phyloP scores from a whole-genome alignment of 108 stramenopile species.

The Pseudonitzschia pungens region DNA sequence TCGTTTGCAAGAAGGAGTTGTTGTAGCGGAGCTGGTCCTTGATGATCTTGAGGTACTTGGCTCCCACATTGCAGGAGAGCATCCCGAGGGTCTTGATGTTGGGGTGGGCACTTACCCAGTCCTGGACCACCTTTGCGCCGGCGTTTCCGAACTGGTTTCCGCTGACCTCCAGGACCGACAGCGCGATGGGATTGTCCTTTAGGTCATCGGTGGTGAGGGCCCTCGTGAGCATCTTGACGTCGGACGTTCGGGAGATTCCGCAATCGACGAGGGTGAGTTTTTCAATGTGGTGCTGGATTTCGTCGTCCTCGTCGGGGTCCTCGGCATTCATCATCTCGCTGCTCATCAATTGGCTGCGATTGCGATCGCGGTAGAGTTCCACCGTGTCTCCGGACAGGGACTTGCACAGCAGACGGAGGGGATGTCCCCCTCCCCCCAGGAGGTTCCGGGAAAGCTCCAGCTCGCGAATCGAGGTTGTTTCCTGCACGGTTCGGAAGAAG shows the following conservation, averaged over 20 bases:
- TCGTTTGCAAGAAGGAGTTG: conserved; percentile 15
- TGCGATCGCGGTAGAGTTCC: neutral
- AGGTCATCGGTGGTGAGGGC: neutral
- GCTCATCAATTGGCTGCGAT: neutral
- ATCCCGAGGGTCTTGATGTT: neutral
- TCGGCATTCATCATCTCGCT: neutral
- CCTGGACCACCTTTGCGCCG: neutral
- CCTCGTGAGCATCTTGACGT: neutral
- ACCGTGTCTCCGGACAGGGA: conserved; percentile 1
- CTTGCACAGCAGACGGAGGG: neutral
- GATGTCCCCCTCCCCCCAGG: neutral
- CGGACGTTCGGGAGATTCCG: neutral
- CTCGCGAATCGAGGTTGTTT: neutral
- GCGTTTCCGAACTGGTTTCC: neutral
- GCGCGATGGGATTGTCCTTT: neutral
- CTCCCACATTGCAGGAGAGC: neutral
- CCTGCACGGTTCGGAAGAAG: conserved; percentile 1
- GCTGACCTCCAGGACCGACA: neutral
- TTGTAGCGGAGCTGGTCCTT: conserved; percentile 10
- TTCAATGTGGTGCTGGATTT: conserved; percentile 6
- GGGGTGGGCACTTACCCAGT: neutral
- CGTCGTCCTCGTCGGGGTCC: neutral
- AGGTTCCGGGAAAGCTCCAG: neutral
- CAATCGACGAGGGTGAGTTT: conserved; percentile 9
- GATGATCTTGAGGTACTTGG: conserved; percentile 1